Conservation (phyloP, 2,329 filamentous ascomycete genomes). For the Colletotrichum brevisporum region DNA sequence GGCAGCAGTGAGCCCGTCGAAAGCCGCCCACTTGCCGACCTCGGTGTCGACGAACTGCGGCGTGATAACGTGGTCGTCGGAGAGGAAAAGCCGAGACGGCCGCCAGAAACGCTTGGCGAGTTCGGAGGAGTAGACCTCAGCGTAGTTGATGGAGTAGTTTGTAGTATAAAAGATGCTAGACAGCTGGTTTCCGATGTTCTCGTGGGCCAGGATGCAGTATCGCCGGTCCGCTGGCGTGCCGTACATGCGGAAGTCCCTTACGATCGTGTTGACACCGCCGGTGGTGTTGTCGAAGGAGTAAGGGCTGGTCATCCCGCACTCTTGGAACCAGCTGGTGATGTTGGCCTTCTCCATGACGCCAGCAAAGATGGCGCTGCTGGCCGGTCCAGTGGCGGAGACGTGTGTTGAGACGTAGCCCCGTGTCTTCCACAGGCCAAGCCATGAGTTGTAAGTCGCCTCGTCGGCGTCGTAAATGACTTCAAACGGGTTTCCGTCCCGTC, state of each 20-base stretch:
- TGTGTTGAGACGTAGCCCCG: slow-evolving; percentile 39
- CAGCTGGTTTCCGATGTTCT: slow-evolving; percentile 35
- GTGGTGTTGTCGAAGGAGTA: slow-evolving; percentile 19
- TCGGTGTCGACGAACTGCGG: slow-evolving; percentile 36
- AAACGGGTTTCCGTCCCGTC: slow-evolving; percentile 6
- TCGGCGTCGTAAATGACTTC: slow-evolving; percentile 34
- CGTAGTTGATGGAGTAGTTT: slow-evolving; percentile 22
- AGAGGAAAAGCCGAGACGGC: slow-evolving; percentile 31
- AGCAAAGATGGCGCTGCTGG: slow-evolving; percentile 30
- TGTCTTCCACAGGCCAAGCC: slow-evolving; percentile 33
- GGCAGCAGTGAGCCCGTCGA: slow-evolving; percentile 15
- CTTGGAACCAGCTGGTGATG: slow-evolving; percentile 30
- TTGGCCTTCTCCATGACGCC: slow-evolving; percentile 41
- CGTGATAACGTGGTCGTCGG: slow-evolving; percentile 35
- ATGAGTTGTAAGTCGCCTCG: slow-evolving; percentile 30
- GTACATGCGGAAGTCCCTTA: slow-evolving; percentile 38
- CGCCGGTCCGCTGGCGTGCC: slow-evolving; percentile 29
- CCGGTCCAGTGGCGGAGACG: slow-evolving; percentile 36
- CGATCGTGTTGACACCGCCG: not conserved
- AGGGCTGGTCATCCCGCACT: slow-evolving; percentile 27
- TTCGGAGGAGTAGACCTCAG: slow-evolving; percentile 18
- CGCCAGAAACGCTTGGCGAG: slow-evolving; percentile 40
- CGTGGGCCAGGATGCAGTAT: slow-evolving; percentile 34
- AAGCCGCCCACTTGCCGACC: slow-evolving; percentile 38
- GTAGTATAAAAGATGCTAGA: slow-evolving; percentile 30